These are phyloP conservation scores for Rhododendron henanense DNA, from an alignment of 148 eudicot species.

Conservation along the genomic window DNA sequence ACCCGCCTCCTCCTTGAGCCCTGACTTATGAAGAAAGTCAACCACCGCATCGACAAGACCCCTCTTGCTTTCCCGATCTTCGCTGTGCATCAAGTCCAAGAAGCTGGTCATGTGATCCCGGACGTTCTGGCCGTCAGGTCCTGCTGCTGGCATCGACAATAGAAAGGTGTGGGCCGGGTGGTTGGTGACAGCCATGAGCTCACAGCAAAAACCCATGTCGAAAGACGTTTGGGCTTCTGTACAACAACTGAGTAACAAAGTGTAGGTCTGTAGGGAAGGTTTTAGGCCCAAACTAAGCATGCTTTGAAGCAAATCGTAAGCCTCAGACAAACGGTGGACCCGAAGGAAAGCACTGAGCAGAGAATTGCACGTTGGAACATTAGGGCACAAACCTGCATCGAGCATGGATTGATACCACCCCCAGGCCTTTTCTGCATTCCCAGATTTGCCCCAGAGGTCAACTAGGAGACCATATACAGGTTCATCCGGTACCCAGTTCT, in stretches of 20 bases:
- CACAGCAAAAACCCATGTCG: slow-evolving; percentile 76
- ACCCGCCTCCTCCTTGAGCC: slow-evolving; percentile 96
- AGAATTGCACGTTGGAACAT: slow-evolving; percentile 93
- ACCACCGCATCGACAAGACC: slow-evolving; percentile 90
- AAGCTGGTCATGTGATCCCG: slow-evolving; percentile 73
- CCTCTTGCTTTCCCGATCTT: slow-evolving; percentile 93
- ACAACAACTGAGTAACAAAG: slow-evolving; percentile 85
- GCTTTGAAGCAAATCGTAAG: slow-evolving; percentile 62
- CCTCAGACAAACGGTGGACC: slow-evolving; percentile 69
- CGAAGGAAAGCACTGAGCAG: slow-evolving; percentile 87
- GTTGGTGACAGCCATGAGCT: slow-evolving; percentile 82
- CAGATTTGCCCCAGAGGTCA: slow-evolving; percentile 96
- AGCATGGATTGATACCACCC: slow-evolving; percentile 95
- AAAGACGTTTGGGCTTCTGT: slow-evolving; percentile 82
- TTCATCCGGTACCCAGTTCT: slow-evolving; percentile 96
- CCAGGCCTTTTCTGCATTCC: slow-evolving; percentile 80
- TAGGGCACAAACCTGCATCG: slow-evolving; percentile 71
- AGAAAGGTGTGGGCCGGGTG: slow-evolving; percentile 88
- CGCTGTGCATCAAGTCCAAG: slow-evolving; percentile 83
- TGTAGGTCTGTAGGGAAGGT: slow-evolving; percentile 90
- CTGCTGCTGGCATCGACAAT: slow-evolving; percentile 70
- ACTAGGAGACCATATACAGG: slow-evolving; percentile 95
- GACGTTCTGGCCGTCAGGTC: slow-evolving; percentile 89
- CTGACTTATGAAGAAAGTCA: slow-evolving; percentile 86
- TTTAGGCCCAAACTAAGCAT: slow-evolving; percentile 73